Evolutionary conservation across 2,329 filamentous ascomycete species (phyloP).

Genomic region (Cercospora zeina): DNA sequence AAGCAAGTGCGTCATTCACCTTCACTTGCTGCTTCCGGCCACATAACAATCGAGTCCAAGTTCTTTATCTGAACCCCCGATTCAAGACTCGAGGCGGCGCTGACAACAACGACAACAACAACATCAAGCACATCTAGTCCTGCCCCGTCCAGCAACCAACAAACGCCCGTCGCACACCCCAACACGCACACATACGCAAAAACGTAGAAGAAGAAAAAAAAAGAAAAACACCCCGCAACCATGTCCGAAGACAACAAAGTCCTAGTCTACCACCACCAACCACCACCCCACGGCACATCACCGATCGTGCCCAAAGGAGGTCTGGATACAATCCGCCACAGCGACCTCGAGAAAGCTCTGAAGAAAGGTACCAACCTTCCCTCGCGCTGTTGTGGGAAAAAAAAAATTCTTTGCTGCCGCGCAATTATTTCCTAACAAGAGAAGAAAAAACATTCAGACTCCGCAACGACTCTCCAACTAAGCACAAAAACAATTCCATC

Average conservation of each 20-base stretch:
- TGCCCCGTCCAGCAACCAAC: neutral
- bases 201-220: neutral
- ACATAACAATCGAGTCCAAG: neutral
- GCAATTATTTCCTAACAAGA: no score
- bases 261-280: constrained; percentile 33
- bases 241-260: constrained; percentile 24
- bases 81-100: neutral
- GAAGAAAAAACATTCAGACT: no score
- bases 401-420: no score
- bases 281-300: constrained; percentile 10
- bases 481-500: constrained; percentile 2
- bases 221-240: neutral
- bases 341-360: constrained; percentile 23
- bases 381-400: no score
- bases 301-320: neutral
- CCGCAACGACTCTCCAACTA: neutral
- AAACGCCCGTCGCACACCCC: neutral
- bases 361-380: no score
- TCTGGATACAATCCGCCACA: neutral
- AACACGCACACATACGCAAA: no score
- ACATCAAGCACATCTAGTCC: neutral
- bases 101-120: neutral
- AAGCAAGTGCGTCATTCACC: neutral
- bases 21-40: neutral
- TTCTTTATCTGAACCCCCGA: neutral